These are phyloP conservation scores for Trichoderma sp. DNA, from an alignment of 2,329 filamentous ascomycete genomes.

Conservation along the genomic window DNA sequence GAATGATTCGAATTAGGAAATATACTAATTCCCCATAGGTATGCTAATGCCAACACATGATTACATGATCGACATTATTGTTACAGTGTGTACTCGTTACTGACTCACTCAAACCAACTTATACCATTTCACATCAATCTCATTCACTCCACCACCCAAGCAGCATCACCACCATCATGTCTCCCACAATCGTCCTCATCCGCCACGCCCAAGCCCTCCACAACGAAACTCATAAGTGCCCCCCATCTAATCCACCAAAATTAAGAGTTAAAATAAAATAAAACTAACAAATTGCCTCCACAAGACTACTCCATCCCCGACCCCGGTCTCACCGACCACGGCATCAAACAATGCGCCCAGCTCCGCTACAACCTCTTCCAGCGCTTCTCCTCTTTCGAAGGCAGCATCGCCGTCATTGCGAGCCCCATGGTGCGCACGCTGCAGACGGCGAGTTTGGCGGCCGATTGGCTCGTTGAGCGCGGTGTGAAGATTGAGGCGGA, in stretches of 20 bases:
- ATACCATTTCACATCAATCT: background rate
- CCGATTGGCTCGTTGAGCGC: constrained; percentile 57
- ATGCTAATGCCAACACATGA: background rate
- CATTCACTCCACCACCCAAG: background rate
- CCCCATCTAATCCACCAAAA: background rate
- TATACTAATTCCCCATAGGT: background rate
- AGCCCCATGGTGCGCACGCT: constrained; percentile 66
- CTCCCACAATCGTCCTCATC: constrained; percentile 70
- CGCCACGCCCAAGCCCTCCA: constrained; percentile 78
- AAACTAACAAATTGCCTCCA: constrained; percentile 25
- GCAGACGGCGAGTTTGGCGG: constrained; percentile 58
- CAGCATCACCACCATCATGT: constrained; percentile 37
- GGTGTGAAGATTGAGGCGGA: constrained; percentile 56
- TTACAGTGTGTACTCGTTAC: background rate
- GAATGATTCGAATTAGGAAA: background rate
- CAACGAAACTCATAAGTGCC: constrained; percentile 50
- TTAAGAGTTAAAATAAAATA: background rate
- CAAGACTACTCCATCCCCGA: constrained; percentile 51
- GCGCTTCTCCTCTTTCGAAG: constrained; percentile 31
- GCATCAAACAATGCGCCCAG: constrained; percentile 47
- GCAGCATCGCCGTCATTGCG: constrained; percentile 52
- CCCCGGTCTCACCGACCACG: constrained; percentile 50
- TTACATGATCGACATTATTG: background rate
- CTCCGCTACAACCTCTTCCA: constrained; percentile 44
- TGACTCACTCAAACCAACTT: background rate